A percentile compares a stretch with the other conserved stretches of the same genome.
These are phyloP conservation scores for Senecio squalidus DNA, from an alignment of 140 eudicot species.

Conservation along the genomic window DNA sequence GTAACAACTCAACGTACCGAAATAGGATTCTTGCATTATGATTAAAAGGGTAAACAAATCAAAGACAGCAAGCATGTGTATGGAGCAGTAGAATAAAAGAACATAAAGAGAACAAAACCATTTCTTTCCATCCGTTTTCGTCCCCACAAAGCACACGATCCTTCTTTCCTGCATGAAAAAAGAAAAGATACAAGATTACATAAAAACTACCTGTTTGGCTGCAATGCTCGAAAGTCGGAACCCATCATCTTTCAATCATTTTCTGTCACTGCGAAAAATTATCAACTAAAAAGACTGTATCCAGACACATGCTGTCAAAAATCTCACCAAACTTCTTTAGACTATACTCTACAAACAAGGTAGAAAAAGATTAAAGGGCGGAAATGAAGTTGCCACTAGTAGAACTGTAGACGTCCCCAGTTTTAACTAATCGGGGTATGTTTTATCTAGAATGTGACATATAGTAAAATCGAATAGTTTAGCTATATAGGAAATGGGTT, in stretches of 20 bases:
- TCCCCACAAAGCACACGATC: conserved; percentile 18
- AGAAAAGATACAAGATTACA: neutral
- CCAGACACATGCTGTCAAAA: neutral
- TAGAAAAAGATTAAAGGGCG: neutral
- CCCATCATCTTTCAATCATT: conserved; percentile 4
- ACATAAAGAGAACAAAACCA: conserved; percentile 4
- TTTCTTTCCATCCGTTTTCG: conserved; percentile 6
- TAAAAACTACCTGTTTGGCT: neutral
- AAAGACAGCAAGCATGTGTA: conserved; percentile 19
- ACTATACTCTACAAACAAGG: neutral
- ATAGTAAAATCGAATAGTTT: no score
- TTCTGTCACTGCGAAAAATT: neutral
- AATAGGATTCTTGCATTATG: neutral
- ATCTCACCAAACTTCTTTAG: neutral
- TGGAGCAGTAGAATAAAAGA: conserved; percentile 16
- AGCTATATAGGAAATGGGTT: no score
- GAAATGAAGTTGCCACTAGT: neutral
- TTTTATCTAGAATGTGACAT: no score
- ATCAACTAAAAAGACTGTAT: neutral
- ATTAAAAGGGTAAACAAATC: neutral
- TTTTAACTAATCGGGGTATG: no score
- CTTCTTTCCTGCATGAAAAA: neutral
- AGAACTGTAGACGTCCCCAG: no score
- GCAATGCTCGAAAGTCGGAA: neutral
- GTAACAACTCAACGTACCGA: no score